Evolutionary conservation across 139 green algal species (phyloP), one percentile per base, ranked within the genome.

Genomic region (Astrephomene gubernaculifera): DNA sequence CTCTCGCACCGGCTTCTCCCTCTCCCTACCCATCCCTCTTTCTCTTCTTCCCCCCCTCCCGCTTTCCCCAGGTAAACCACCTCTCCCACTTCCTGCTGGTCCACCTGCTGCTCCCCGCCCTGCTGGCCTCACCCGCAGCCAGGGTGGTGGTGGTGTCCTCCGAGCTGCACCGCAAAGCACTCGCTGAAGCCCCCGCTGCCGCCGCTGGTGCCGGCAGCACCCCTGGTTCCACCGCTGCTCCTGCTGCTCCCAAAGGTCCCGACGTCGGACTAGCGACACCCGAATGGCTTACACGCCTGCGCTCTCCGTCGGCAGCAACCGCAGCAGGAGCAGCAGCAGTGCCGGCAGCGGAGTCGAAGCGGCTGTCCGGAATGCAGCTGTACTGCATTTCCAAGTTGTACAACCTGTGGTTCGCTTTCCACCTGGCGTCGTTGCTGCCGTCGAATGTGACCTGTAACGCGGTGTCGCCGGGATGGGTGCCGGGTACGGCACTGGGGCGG

Each of bases 41-140:
- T 5, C 29, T 41, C 63, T 25, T 5, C 9, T 8, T 25, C 54
- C 22, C n/a, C 63, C 6, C 25, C 63, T 70, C 4, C 63, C n/a
- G 24, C 64, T 57, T 57, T 36, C 21, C 12, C 1, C 57, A 86
- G 81, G 64, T 65, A 29, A 89, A 89, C 86, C 86, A 89, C 69
- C 57, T 89, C 17, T 52, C 54, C 31, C 86, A 89, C 79, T 89
- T 89, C 69, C 78, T 89, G 24, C 86, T 89, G 25, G 71, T 75
- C 2, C 60, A 79, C 29, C 78, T 89, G 36, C 78, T 89, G 39
- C 44, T 89, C 14, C 86, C 78, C 17, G 71, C 78, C 0, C 86
- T 89, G 10, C 29, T 70, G 2, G 68, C 85, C 49, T 41, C 75
- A 3, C 65, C 63, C 31, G 57, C 67, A 0, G 73, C 4, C 22